phyloP scores from a whole-genome alignment of 768 basidiomycete genomes.

The Phylloporus sp. region DNA sequence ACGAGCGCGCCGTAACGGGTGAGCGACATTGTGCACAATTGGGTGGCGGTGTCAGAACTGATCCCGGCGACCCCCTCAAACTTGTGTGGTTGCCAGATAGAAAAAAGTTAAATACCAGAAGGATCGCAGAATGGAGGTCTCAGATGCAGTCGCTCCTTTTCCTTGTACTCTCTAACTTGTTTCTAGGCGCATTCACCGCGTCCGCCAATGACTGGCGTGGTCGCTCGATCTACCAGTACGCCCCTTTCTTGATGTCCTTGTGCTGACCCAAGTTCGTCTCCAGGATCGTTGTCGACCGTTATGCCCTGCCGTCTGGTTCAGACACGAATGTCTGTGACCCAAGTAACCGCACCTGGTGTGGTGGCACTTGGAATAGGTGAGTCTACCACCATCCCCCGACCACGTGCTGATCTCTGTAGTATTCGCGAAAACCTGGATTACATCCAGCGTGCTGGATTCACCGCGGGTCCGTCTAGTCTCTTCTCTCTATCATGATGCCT shows the following conservation, averaged over 20 bases:
- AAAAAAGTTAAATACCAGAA: neutral
- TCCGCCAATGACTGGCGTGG: neutral
- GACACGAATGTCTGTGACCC: neutral
- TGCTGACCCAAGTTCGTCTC: neutral
- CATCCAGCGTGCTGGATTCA: neutral
- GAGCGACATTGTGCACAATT: neutral
- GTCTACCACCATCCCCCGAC: neutral
- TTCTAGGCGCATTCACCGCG: neutral
- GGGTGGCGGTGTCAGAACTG: no score
- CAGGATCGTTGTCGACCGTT: neutral
- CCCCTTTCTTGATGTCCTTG: neutral
- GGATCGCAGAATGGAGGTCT: neutral
- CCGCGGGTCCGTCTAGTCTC: neutral
- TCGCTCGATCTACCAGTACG: neutral
- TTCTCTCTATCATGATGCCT: neutral
- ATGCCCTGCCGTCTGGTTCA: neutral
- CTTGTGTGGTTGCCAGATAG: no score
- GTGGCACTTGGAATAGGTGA: neutral
- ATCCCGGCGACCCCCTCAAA: no score
- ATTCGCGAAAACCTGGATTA: neutral
- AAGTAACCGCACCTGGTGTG: neutral
- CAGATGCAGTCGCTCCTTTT: neutral
- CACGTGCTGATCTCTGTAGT: neutral
- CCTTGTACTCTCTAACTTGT: neutral
- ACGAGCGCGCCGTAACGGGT: slow-evolving; percentile 62